Evolutionary conservation across 2,329 filamentous ascomycete species (phyloP), one percentile per base, ranked within the genome.

Genomic region (Venturiaceae sp.): DNA sequence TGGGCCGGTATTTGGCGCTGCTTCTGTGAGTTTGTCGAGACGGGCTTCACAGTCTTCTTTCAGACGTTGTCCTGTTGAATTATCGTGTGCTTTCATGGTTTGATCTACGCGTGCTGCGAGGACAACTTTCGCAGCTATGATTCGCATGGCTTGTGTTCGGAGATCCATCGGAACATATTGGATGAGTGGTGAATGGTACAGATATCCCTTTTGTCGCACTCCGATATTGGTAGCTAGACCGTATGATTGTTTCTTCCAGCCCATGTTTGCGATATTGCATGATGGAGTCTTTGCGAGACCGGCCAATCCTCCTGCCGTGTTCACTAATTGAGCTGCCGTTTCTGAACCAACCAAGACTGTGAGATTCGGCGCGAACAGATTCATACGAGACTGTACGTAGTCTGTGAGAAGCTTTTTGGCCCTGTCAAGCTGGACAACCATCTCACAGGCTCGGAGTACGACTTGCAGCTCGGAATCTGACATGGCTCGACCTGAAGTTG

Each of bases 331-430:
- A 3, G 94, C 94, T 7, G 94, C 92, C 2, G 92, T 96, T 19
- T 96, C 80, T 0, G 92, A 94, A 19, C 94, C 94, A 60, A 99
- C 88, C 19, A 99, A 82, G 1, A 85, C 86, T 0, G 94, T 96
- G 57, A 97, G 75, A 66, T 99, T 99, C 0, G 94, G 94, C 4
- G 94, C 94, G 69, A 97, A 97, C 34, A 95, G 80, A 64, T 88
- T 94, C 90, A 99, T 97, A 62, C 94, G 88, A 36, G 92, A 96
- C 73, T 96, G 90, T 16, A 99, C 94, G 67, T 96, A 99, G 69
- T 94, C 87, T 1, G 90, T 95, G 58, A 99, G 80, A 0, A 85
- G 88, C 62, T 83, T 86, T 73, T 96, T 96, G 30, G 92, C 91
- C 63, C 81, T 85, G 70, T 97, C 90, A 9, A 99, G 83, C 37